Evolutionary conservation across 768 basidiomycete species (phyloP).

Genomic region (Galerina sulciceps): DNA sequence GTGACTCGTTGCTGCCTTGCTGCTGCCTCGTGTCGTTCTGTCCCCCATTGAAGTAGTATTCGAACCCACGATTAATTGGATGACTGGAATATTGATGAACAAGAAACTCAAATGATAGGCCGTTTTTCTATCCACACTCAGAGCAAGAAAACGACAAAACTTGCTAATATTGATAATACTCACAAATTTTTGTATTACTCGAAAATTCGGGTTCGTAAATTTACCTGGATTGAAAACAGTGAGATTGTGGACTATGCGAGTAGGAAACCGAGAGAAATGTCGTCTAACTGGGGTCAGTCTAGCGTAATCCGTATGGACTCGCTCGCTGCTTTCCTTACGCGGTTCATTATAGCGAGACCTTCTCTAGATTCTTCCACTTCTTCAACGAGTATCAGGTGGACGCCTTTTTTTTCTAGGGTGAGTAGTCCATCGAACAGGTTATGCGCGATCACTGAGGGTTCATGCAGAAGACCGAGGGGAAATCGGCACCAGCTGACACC

Average conservation of each 20-base stretch:
- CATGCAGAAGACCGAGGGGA: slow-evolving; percentile 49
- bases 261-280: neutral
- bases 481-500: slow-evolving; percentile 62
- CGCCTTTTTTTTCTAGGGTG: slow-evolving; percentile 74
- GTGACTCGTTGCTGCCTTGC: too few relatives aligned
- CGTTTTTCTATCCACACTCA: too few relatives aligned
- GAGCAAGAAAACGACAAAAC: too few relatives aligned
- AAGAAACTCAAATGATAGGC: too few relatives aligned
- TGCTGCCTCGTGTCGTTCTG: too few relatives aligned
- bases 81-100: too few relatives aligned
- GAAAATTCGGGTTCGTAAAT: too few relatives aligned
- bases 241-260: neutral
- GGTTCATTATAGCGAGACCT: slow-evolving; percentile 94
- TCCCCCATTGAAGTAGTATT: too few relatives aligned
- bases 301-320: slow-evolving; percentile 38
- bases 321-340: slow-evolving; percentile 87
- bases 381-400: slow-evolving; percentile 85
- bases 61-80: too few relatives aligned
- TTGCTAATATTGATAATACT: too few relatives aligned
- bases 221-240: neutral
- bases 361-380: slow-evolving; percentile 80
- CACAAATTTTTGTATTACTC: too few relatives aligned
- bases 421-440: slow-evolving; percentile 88
- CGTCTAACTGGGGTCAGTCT: slow-evolving; percentile 6
- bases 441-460: slow-evolving; percentile 74